phyloP scores from a whole-genome alignment of 108 stramenopile species.

The Epithemia pelagica region DNA sequence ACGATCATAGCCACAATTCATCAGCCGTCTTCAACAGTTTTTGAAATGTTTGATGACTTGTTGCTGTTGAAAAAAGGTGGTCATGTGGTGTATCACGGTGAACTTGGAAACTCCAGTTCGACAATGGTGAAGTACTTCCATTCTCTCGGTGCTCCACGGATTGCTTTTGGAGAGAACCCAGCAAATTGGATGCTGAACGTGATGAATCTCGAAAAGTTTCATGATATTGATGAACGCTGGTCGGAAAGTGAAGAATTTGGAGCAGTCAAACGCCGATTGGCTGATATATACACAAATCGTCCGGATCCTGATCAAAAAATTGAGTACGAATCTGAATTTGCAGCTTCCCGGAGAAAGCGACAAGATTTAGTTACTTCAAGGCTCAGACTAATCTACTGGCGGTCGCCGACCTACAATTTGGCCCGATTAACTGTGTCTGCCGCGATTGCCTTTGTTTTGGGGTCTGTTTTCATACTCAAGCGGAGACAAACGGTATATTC shows the following conservation, averaged over 20 bases:
- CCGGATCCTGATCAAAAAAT: constrained; percentile 27
- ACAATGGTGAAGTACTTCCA: constrained; percentile 58
- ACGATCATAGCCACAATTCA: constrained; percentile 49
- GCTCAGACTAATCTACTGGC: constrained; percentile 52
- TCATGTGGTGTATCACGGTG: constrained; percentile 54
- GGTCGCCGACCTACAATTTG: constrained; percentile 72
- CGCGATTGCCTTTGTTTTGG: constrained; percentile 54
- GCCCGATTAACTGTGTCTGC: constrained; percentile 43
- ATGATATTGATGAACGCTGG: constrained; percentile 35
- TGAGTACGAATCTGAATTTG: constrained; percentile 28
- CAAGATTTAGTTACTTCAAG: constrained; percentile 28
- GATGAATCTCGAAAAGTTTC: constrained; percentile 12
- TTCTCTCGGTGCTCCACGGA: constrained; percentile 37
- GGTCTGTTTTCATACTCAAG: constrained; percentile 42
- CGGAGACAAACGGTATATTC: constrained; percentile 17
- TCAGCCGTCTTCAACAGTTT: constrained; percentile 69
- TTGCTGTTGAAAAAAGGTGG: constrained; percentile 48
- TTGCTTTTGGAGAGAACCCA: constrained; percentile 64
- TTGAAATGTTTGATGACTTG: constrained; percentile 58
- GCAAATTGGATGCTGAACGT: constrained; percentile 66
- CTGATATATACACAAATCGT: constrained; percentile 3
- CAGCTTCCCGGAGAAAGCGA: constrained; percentile 24
- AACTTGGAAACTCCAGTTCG: constrained; percentile 39
- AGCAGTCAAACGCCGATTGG: constrained; percentile 13
- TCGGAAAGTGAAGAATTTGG: constrained; percentile 20